Base-by-base conservation (phyloP, 177 flowering plant genomes). In the Vitis hybrid region DNA sequence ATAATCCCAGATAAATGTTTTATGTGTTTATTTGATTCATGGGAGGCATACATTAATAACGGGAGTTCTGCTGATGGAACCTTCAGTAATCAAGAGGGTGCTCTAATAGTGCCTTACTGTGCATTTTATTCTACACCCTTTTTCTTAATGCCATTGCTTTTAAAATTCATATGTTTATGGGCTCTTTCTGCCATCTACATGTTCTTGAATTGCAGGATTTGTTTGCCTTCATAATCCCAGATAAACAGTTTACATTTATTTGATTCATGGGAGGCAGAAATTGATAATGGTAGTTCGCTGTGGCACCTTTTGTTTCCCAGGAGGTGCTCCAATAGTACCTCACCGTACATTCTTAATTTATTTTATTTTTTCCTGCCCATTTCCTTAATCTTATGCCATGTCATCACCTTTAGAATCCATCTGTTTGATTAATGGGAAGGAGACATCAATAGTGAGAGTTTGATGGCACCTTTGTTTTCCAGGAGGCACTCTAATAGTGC, bases 211-310 rank as follows among this genome's bases (percentile, higher is more conserved):
- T 40, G 8, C 40, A 40, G 45, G 45, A 40, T 40, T 40, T 11
- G 19, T 69, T 23, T 65, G 65, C 66, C 60, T 72, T 71, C 61
- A 56, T 62, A 65, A 66, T 66, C 64, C 67, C 71, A 45, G 69
- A 40, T 68, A 74, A 18, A 59, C 17, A 61, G 48, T 55, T 4
- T 51, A 59, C 34, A 55, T 64, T 64, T 58, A 69, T 69, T 60
- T 60, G 77, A 69, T 74, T 74, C 72, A 69, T 74, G 60, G 61
- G 72, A 69, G 69, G 72, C 72, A 70, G n/a, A 69, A 3, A 69
- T 64, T 19, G 12, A 65, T 9, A 8, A 57, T 68, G 72, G 72
- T 55, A 52, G 68, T 55, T 64, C 60, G 72, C 66, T 69, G 69
- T 69, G 21, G 58, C 49, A 45, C 58, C 67, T 56, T 50, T 40